Conservation (phyloP, 2,329 filamentous ascomycete genomes). For the Fusarium annulatum region DNA sequence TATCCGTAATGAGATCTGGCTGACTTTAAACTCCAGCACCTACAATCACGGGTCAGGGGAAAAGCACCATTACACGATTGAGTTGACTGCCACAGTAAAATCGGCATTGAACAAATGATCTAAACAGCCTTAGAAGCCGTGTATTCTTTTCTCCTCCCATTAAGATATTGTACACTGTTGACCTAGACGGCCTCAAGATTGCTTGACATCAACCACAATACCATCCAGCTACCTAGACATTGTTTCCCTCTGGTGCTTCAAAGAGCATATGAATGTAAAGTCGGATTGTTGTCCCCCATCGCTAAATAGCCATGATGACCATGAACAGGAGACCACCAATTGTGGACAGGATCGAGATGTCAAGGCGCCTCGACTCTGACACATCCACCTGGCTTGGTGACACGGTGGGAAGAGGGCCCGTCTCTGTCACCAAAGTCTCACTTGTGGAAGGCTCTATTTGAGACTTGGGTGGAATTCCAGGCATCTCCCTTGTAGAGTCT, state of each 20-base stretch:
- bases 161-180: neutral
- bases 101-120: neutral
- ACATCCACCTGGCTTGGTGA: constrained; percentile 42
- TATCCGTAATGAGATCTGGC: neutral
- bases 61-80: neutral
- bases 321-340: constrained; percentile 45
- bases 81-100: neutral
- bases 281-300: neutral
- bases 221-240: constrained; percentile 7
- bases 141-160: neutral
- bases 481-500: neutral
- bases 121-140: neutral
- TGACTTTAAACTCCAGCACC: rapidly evolving
- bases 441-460: neutral
- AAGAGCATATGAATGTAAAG: neutral
- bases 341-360: constrained; percentile 33
- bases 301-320: constrained; percentile 33
- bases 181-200: constrained; percentile 17
- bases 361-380: constrained; percentile 43
- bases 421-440: constrained; percentile 32
- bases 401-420: constrained; percentile 35
- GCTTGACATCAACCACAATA: constrained; percentile 13
- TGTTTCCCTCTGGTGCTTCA: neutral
- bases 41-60: no score
- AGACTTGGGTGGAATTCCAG: neutral